A percentile compares a stretch with the other conserved stretches of the same genome.
phyloP scores from a whole-genome alignment of 2,329 filamentous ascomycete genomes.

The Colletotrichum brevisporum region DNA sequence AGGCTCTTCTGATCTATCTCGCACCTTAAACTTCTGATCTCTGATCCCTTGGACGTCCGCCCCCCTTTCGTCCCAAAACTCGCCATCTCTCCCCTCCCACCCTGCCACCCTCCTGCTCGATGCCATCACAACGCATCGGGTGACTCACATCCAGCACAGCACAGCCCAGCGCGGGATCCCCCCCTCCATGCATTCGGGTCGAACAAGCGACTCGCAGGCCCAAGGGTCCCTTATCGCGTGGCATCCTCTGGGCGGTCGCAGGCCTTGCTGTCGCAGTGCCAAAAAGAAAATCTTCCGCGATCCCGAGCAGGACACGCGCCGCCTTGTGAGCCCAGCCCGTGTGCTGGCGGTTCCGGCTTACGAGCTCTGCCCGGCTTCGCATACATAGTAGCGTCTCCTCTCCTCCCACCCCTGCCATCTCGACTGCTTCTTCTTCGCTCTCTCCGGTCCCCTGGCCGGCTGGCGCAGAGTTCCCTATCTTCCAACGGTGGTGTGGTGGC shows the following conservation, averaged over 20 bases:
- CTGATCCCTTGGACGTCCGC: conserved; percentile 22
- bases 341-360: conserved; percentile 11
- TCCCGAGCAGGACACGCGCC: conserved; percentile 27
- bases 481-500: conserved; percentile 2
- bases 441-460: no score
- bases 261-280: conserved; percentile 8
- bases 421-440: conserved; percentile 1
- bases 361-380: background rate
- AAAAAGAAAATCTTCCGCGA: conserved; percentile 29
- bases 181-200: conserved; percentile 33
- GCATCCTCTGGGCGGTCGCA: conserved; percentile 30
- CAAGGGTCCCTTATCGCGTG: conserved; percentile 39
- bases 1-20: background rate
- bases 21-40: conserved; percentile 13
- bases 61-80: conserved; percentile 28
- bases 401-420: conserved; percentile 1
- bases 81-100: conserved; percentile 14
- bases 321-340: conserved; percentile 8
- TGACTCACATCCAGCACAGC: conserved; percentile 40
- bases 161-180: conserved; percentile 26
- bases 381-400: conserved; percentile 8
- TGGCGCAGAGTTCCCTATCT: background rate
- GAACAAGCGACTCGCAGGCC: conserved; percentile 34
- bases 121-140: conserved; percentile 11
- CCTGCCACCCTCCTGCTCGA: conserved; percentile 28